Percentiles rank a stretch among this genome's conserved stretches.
Evolutionary conservation across 2,329 filamentous ascomycete genomes (phyloP).

Genomic region (Hypoxylon sp.): DNA sequence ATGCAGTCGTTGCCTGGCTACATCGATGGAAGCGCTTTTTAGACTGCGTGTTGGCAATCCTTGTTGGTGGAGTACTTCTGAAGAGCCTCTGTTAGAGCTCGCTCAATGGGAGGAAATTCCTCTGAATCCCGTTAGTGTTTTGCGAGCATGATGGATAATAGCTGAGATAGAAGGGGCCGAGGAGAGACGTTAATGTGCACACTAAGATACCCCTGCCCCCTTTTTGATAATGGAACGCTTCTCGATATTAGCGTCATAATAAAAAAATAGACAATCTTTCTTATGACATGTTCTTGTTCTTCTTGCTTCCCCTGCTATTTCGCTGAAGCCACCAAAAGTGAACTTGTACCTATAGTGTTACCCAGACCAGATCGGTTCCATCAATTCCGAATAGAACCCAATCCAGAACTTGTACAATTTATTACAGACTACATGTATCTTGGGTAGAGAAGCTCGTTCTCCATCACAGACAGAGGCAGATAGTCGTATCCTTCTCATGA

Average conservation of each 20-base stretch:
- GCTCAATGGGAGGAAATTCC: neutral
- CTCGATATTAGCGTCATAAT: conserved; percentile 26
- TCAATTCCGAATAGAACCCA: conserved; percentile 6
- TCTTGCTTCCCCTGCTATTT: neutral
- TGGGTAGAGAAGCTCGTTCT: conserved; percentile 19
- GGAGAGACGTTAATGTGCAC: conserved; percentile 36
- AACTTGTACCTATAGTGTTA: neutral
- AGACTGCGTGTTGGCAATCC: conserved; percentile 18
- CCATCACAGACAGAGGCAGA: conserved; percentile 2
- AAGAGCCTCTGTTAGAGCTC: neutral
- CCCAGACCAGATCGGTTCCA: conserved; percentile 9
- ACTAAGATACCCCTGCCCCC: conserved; percentile 43
- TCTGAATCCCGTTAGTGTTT: neutral
- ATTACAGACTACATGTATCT: conserved; percentile 31
- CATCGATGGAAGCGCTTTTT: conserved; percentile 65
- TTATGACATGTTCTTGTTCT: neutral
- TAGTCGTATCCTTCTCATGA: neutral
- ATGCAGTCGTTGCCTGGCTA: conserved; percentile 62
- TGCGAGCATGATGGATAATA: conserved; percentile 12
- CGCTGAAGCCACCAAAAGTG: neutral
- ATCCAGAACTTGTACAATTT: conserved; percentile 27
- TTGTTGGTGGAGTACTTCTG: neutral
- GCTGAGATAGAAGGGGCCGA: conserved; percentile 22
- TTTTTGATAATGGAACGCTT: conserved; percentile 21
- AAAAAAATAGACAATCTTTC: conserved; percentile 30